phyloP scores from a whole-genome alignment of 495 filamentous ascomycete species.

The Penicillium robsamsonii region DNA sequence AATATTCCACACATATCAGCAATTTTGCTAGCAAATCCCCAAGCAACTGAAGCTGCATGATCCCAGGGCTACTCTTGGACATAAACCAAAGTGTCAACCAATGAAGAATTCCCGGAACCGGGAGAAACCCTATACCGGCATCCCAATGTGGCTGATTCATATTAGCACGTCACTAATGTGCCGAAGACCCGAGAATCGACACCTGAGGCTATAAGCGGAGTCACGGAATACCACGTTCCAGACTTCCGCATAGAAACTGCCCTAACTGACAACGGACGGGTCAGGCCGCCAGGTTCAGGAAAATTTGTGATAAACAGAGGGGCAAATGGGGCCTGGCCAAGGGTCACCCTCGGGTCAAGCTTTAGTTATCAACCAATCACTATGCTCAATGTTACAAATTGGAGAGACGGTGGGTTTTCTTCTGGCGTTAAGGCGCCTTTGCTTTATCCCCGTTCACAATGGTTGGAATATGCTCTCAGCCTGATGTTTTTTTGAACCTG shows the following conservation, averaged over 20 bases:
- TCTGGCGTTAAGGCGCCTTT: background rate
- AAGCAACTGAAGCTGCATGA: background rate
- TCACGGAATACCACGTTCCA: background rate
- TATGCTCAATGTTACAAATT: background rate
- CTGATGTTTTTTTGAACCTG: background rate
- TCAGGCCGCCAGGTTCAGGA: conserved; percentile 3
- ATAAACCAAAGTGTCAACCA: background rate
- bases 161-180: conserved; percentile 5
- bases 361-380: background rate
- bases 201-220: conserved; percentile 3
- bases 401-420: background rate
- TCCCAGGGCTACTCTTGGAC: background rate
- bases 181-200: conserved; percentile 5
- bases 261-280: background rate
- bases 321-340: background rate
- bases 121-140: background rate
- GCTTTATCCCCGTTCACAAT: conserved; percentile 4
- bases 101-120: conserved; percentile 1
- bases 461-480: background rate
- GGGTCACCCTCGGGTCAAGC: background rate
- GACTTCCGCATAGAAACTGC: background rate
- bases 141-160: background rate
- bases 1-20: background rate
- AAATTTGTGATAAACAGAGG: background rate
- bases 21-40: background rate